Percentiles rank a stretch among this genome's conserved stretches.
Evolutionary conservation across 805 yeast genomes (phyloP).

Genomic region (Candida rishiriensis): DNA sequence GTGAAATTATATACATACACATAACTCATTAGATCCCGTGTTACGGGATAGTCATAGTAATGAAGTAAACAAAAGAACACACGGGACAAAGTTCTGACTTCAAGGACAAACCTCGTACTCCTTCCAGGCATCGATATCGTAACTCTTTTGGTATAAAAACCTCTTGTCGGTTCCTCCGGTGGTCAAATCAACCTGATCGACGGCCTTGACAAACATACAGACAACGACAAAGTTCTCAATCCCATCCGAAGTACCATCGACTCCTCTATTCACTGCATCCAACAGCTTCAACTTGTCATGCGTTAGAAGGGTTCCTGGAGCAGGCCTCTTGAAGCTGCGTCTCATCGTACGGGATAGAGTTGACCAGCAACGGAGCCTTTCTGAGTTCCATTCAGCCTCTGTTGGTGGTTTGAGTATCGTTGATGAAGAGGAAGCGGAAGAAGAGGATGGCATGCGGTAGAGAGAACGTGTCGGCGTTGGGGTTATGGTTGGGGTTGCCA

Average conservation of each 20-base stretch:
- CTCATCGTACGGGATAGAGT: conserved; percentile 53
- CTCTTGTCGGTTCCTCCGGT: conserved; percentile 45
- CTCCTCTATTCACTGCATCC: conserved; percentile 76
- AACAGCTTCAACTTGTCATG: conserved; percentile 50
- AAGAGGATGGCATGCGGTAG: background rate
- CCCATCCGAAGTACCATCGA: conserved; percentile 70
- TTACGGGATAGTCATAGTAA: no score
- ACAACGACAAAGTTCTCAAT: conserved; percentile 65
- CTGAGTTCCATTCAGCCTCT: conserved; percentile 61
- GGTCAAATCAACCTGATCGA: conserved; percentile 62
- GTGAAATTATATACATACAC: background rate
- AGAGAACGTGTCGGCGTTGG: background rate
- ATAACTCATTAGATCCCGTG: no score
- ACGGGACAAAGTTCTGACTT: no score
- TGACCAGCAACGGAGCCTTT: conserved; percentile 61
- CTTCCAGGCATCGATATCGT: conserved; percentile 60
- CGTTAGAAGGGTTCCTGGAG: conserved; percentile 59
- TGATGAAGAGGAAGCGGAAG: background rate
- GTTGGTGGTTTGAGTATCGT: conserved; percentile 40
- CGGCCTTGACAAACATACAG: conserved; percentile 63
- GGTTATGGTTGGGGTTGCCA: background rate
- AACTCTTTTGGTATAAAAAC: conserved; percentile 45
- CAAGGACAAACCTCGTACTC: conserved; percentile 78
- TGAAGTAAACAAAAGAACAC: background rate
- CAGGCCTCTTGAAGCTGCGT: conserved; percentile 67